phyloP scores from a whole-genome alignment of 192 early-diverging fungal species.

The Linnemannia hyalina region DNA sequence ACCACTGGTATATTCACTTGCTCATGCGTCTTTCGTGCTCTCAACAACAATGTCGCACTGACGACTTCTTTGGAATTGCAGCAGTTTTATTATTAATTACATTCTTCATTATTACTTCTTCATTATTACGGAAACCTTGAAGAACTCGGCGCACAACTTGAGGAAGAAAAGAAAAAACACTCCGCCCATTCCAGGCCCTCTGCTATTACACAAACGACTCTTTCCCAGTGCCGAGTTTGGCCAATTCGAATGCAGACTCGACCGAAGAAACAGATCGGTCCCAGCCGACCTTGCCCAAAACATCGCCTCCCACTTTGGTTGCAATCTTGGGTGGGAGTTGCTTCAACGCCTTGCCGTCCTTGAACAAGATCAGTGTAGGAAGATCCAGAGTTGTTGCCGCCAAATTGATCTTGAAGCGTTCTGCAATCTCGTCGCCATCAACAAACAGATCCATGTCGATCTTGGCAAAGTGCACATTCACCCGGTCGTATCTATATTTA shows the following conservation, averaged over 20 bases:
- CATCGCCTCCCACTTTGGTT: slow-evolving; percentile 45
- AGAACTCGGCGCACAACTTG: background rate
- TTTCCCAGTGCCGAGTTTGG: slow-evolving; percentile 49
- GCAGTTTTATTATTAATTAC: background rate
- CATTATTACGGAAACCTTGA: background rate
- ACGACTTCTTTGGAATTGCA: background rate
- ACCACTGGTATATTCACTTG: background rate
- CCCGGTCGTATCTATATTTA: slow-evolving; percentile 38
- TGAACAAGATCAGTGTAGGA: slow-evolving; percentile 65
- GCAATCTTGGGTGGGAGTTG: slow-evolving; percentile 59
- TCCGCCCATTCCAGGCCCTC: background rate
- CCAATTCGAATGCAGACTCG: slow-evolving; percentile 42
- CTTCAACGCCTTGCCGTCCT: slow-evolving; percentile 61
- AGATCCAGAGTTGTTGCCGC: slow-evolving; percentile 66
- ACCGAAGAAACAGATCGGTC: slow-evolving; percentile 50
- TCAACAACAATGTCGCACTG: slow-evolving; percentile 4
- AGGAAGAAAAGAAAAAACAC: background rate
- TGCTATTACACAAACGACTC: slow-evolving; percentile 31
- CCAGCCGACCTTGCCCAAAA: slow-evolving; percentile 55
- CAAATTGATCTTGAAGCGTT: slow-evolving; percentile 62
- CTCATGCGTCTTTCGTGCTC: background rate
- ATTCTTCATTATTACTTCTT: background rate
- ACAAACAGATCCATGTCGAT: slow-evolving; percentile 64
- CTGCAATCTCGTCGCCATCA: slow-evolving; percentile 53
- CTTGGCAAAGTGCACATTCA: slow-evolving; percentile 60